Percentiles rank a stretch among this genome's conserved stretches.
Conservation (phyloP, 768 basidiomycete species). For the Mycena vitilis region DNA sequence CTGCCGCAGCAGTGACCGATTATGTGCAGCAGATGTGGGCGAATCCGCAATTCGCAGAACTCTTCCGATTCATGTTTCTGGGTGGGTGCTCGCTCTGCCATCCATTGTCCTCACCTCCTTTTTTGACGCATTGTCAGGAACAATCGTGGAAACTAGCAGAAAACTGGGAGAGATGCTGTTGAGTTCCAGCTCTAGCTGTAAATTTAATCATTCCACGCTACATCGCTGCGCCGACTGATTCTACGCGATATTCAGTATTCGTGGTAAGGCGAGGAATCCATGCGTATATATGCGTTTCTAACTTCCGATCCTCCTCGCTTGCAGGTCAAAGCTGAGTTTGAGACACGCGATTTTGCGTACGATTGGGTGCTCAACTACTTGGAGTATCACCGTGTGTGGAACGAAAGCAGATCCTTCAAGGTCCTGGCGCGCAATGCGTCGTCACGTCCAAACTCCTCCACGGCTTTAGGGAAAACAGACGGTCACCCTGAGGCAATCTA, state of each 20-base stretch:
- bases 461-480: constrained; percentile 12
- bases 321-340: constrained; percentile 27
- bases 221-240: constrained; percentile 1
- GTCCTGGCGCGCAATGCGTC: constrained; percentile 29
- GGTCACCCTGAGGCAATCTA: constrained; percentile 29
- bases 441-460: constrained; percentile 13
- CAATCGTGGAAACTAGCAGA: constrained; percentile 22
- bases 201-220: neutral
- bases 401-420: constrained; percentile 33
- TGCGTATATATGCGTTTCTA: no score
- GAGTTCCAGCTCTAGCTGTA: neutral
- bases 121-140: no score
- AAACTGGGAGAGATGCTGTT: constrained; percentile 5
- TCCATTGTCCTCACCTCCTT: no score
- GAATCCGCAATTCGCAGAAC: constrained; percentile 22
- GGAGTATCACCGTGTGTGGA: constrained; percentile 32
- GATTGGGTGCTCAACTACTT: constrained; percentile 32
- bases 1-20: neutral
- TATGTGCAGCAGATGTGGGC: constrained; percentile 10
- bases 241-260: neutral
- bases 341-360: constrained; percentile 31
- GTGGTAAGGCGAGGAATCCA: constrained; percentile 6
- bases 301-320: neutral
- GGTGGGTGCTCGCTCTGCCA: no score
- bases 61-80: constrained; percentile 25